Conservation (phyloP, 176 grass and related monocot species). For the Juncus inflexus region DNA sequence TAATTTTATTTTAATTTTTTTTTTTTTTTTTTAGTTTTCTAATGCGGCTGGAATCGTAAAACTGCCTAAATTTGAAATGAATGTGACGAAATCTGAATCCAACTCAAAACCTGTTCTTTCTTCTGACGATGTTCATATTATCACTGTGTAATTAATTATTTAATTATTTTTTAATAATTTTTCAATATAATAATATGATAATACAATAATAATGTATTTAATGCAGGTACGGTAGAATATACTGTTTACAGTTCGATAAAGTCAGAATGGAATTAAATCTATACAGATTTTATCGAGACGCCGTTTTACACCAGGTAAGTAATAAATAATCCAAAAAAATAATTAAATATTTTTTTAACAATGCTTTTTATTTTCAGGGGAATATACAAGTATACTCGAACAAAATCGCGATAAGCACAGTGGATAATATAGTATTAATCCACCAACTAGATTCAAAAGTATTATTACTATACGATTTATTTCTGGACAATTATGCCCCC, state of each 20-base stretch:
- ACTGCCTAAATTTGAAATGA: conserved; percentile 94
- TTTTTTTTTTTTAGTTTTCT: conserved; percentile 60
- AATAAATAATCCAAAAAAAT: background rate
- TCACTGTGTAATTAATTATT: conserved; percentile 56
- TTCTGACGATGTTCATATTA: conserved; percentile 88
- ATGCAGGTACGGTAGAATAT: conserved; percentile 95
- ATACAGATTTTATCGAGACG: conserved; percentile 96
- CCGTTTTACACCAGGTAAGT: conserved; percentile 89
- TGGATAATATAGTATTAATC: conserved; percentile 85
- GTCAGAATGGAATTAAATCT: conserved; percentile 70
- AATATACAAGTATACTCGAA: conserved; percentile 75
- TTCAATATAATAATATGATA: conserved; percentile 7
- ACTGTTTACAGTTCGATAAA: conserved; percentile 88
- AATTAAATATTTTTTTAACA: conserved; percentile 22
- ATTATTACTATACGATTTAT: conserved; percentile 85
- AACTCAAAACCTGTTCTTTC: conserved; percentile 85
- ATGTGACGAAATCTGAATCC: conserved; percentile 77
- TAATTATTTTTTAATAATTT: conserved; percentile 10
- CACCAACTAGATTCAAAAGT: conserved; percentile 99
- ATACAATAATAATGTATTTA: conserved; percentile 17
- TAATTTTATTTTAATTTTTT: background rate
- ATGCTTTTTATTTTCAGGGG: conserved; percentile 46
- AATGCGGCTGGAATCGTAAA: conserved; percentile 65
- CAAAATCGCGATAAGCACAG: conserved; percentile 79
- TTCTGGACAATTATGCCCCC: conserved; percentile 65